phyloP scores from a whole-genome alignment of 2,329 filamentous ascomycete genomes.

The Coleophoma crateriformis region DNA sequence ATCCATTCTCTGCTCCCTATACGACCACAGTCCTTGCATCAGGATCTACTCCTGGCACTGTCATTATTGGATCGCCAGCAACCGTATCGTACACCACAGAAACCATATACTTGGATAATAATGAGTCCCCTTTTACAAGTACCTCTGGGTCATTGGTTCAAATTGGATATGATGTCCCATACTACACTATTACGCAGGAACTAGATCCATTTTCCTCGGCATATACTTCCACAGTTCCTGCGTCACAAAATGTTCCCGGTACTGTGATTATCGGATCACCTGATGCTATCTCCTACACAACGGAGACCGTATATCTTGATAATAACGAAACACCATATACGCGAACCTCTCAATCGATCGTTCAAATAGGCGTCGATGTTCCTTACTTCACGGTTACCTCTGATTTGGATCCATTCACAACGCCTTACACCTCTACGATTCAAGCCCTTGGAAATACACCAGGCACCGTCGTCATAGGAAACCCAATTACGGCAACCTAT shows the following conservation, averaged over 20 bases:
- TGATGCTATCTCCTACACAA: background rate
- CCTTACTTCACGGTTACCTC: background rate
- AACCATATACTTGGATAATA: background rate
- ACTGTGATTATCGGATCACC: background rate
- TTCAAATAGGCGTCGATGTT: background rate
- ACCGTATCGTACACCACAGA: background rate
- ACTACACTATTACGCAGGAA: background rate
- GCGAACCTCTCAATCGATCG: background rate
- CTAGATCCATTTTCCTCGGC: background rate
- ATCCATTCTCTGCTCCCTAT: background rate
- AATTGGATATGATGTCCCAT: background rate
- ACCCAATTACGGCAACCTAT: background rate
- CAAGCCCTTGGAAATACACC: background rate
- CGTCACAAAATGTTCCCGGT: background rate
- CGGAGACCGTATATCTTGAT: background rate
- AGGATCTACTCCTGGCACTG: background rate
- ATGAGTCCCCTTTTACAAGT: background rate
- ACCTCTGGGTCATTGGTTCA: background rate
- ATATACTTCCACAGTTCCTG: background rate
- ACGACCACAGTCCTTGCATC: background rate
- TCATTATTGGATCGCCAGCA: background rate
- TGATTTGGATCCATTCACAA: background rate
- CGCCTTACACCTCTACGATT: background rate
- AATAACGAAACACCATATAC: background rate
- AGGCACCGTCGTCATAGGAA: background rate